These are phyloP conservation scores for Thecaphora thlaspeos DNA, from an alignment of 1,284 basidiomycete species.

Conservation along the genomic window DNA sequence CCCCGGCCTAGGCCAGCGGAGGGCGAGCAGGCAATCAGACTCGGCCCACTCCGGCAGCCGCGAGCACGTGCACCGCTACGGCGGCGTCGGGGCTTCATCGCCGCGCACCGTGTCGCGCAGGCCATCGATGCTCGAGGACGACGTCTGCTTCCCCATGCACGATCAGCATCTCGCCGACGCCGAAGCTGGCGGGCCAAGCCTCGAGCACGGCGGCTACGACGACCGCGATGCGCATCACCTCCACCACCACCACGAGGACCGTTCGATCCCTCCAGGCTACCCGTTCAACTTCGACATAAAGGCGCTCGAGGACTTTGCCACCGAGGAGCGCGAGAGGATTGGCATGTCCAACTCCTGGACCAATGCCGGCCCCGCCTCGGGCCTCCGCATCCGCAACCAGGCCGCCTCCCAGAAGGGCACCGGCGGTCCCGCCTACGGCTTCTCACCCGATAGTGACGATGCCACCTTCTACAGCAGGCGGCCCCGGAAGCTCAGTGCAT, in stretches of 20 bases:
- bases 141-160: conserved; percentile 55
- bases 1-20: conserved; percentile 20
- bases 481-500: conserved; percentile 38
- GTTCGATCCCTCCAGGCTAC: conserved; percentile 37
- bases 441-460: conserved; percentile 50
- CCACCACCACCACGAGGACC: background rate
- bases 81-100: conserved; percentile 1
- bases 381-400: conserved; percentile 20
- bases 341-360: conserved; percentile 20
- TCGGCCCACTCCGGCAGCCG: conserved; percentile 6
- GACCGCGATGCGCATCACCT: conserved; percentile 4
- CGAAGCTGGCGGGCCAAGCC: conserved; percentile 1
- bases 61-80: conserved; percentile 6
- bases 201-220: conserved; percentile 14
- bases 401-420: conserved; percentile 15
- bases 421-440: conserved; percentile 24
- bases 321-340: conserved; percentile 47
- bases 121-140: conserved; percentile 43
- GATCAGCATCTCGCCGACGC: conserved; percentile 12
- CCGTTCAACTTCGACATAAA: conserved; percentile 53
- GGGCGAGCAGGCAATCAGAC: conserved; percentile 16
- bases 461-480: conserved; percentile 54
- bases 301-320: conserved; percentile 49
- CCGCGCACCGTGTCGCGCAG: conserved; percentile 32
- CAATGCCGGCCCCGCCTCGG: conserved; percentile 12